These are phyloP conservation scores for Austropuccinia psidii DNA, from an alignment of 1,284 basidiomycete species.

Conservation along the genomic window DNA sequence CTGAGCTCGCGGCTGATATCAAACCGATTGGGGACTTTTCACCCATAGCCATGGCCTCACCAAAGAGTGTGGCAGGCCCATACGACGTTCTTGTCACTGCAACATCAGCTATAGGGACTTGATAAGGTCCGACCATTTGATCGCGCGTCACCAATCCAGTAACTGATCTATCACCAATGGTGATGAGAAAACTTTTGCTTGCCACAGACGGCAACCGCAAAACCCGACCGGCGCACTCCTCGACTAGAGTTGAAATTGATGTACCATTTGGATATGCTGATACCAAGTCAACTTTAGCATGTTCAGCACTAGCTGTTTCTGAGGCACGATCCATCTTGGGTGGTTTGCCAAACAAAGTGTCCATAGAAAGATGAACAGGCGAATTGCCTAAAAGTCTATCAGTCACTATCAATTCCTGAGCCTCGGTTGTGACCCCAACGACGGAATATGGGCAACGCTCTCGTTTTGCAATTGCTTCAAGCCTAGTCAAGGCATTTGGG, in stretches of 20 bases:
- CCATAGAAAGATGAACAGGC: conserved; percentile 85
- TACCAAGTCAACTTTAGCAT: conserved; percentile 54
- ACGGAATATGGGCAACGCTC: conserved; percentile 89
- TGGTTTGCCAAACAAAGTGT: conserved; percentile 90
- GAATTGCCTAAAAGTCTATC: conserved; percentile 66
- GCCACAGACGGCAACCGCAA: conserved; percentile 84
- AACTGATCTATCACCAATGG: conserved; percentile 90
- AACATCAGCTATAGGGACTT: conserved; percentile 94
- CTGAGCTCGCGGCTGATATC: conserved; percentile 76
- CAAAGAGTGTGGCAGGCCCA: conserved; percentile 63
- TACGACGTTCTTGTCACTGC: conserved; percentile 92
- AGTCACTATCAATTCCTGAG: conserved; percentile 68
- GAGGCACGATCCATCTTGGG: conserved; percentile 81
- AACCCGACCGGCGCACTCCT: conserved; percentile 66
- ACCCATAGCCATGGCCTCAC: conserved; percentile 97
- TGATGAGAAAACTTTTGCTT: conserved; percentile 95
- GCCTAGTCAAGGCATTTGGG: conserved; percentile 46
- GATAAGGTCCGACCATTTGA: conserved; percentile 99
- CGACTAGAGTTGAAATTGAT: conserved; percentile 44
- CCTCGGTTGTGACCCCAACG: conserved; percentile 76
- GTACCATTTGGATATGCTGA: conserved; percentile 53
- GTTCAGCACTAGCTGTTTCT: conserved; percentile 49
- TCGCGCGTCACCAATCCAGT: conserved; percentile 91
- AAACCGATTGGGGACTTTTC: conserved; percentile 91
- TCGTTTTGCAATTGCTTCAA: conserved; percentile 70